Evolutionary conservation across 306 rosid genomes (phyloP), one percentile per base, ranked within the genome.

Genomic region (Crataegus laevigata): DNA sequence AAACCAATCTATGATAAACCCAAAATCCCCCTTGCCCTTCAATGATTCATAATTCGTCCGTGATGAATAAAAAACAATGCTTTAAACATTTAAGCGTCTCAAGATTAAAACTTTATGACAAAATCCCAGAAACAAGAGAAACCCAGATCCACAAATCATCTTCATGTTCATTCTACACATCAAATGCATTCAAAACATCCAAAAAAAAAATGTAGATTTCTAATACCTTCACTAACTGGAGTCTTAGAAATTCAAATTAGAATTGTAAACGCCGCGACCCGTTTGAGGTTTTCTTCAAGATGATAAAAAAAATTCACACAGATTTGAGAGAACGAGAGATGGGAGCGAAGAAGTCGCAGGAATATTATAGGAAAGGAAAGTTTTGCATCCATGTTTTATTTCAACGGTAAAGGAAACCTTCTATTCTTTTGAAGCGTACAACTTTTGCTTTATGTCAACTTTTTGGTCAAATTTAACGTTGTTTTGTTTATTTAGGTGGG

Each of bases 301-400:
- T 14, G 26, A 29, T 29, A 11, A n/a, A 34, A 34, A 19, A 17
- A 15, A 50, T 5, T 4, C 42, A 29, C 24, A 61, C 10, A 8
- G 50, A 30, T 19, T 36, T 29, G 51, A 68, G 21, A 76, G 61
- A 21, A 66, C 72, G 75, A 30, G 54, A 65, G 42, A 43, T 30
- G 21, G 8, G 50, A 50, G 73, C 50, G 64, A 68, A 22, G 19
- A 74, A 68, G 50, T 58, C 65, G 67, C 68, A 15, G 69, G 79
- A 77, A 72, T 26, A 42, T 58, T 26, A 26, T 25, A 36, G 63
- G 34, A 42, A 68, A 30, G 54, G 26, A 57, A 42, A 50, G 64
- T 26, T 18, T 11, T 19, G 43, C 40, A 19, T 63, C 42, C 59
- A 24, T 68, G 50, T 19, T 57, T 57, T 19, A n/a, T 28, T 80